Evolutionary conservation across 2,329 filamentous ascomycete species (phyloP), one percentile per base, ranked within the genome.

Genomic region (Lanzia echinophila): DNA sequence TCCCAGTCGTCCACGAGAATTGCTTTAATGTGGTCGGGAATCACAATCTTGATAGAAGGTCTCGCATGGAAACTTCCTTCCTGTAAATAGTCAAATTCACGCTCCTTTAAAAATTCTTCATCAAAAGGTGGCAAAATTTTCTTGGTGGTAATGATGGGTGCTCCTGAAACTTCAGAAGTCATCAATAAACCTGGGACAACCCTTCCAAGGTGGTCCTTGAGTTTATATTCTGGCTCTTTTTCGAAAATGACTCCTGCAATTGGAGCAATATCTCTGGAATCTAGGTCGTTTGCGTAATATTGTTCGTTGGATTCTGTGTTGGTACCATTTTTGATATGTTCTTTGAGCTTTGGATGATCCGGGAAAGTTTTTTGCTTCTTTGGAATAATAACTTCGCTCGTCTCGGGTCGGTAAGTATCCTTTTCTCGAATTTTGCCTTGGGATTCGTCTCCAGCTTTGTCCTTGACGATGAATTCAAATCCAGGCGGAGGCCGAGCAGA

Each of bases 1-100:
- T 99, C 94, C 94, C 94, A 99, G 70, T 99, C 94, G 68, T 99
- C 94, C 20, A 99, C 94, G 3, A 99, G 82, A 58, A 95, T 79
- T 15, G 88, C 89, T 74, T 97, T 96, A 61, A 99, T 78, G 60
- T 87, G 83, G 67, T 97, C 94, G 0, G 94, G 90, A 60, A 97
- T 84, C 47, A 85, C 79, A 41, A 99, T 80, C 63, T 90, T 88
- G 65, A 99, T 86, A 17, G 90, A 89, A 19, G 92, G 91, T 55
- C 90, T 84, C 58, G 80, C 79, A 66, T 90, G 83, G 68, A 96
- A 99, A 4, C 79, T 76, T 57, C 97, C 94, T 74, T 97, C 94
- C 91, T 97, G 71, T 28, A 47, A 17, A 53, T 47, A 53, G 50
- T 53, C 41, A 53, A 53, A 53, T 39, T 53, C 36, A 32, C 33